Evolutionary conservation across 192 early-diverging fungal genomes (phyloP).

Genomic region (Coemansia furcata): DNA sequence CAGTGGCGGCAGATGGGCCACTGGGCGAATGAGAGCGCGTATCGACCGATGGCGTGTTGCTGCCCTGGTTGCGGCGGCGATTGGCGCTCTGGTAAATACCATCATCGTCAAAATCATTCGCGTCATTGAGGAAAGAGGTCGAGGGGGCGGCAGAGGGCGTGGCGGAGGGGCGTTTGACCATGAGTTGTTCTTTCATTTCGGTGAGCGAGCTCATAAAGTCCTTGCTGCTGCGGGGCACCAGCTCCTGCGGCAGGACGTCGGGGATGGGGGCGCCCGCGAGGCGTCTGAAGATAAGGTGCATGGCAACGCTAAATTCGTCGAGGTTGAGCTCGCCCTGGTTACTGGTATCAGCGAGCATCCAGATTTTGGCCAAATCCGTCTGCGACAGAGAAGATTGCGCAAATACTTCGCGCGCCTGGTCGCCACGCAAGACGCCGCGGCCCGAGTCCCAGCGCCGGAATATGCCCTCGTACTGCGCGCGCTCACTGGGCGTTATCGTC

Average conservation of each 20-base stretch:
- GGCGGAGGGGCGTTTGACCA: conserved; percentile 16
- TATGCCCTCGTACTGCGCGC: conserved; percentile 41
- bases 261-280: conserved; percentile 83
- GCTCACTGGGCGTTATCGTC: conserved; percentile 35
- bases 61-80: conserved; percentile 17
- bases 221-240: conserved; percentile 82
- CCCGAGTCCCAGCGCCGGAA: conserved; percentile 56
- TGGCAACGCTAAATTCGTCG: conserved; percentile 95
- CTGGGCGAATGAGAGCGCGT: conserved; percentile 7
- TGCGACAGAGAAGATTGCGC: conserved; percentile 56
- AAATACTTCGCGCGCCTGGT: conserved; percentile 60
- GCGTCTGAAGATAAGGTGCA: conserved; percentile 92
- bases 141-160: not conserved
- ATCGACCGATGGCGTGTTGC: conserved; percentile 10
- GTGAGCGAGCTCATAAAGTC: conserved; percentile 69
- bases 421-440: conserved; percentile 54
- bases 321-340: conserved; percentile 81
- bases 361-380: conserved; percentile 56
- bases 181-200: conserved; percentile 47
- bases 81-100: conserved; percentile 38
- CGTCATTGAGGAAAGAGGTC: no score
- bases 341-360: conserved; percentile 47
- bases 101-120: not conserved
- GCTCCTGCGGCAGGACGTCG: conserved; percentile 70
- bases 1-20: not conserved